Evolutionary conservation across 805 yeast genomes (phyloP).

Genomic region (Nakazawaea holstii): DNA sequence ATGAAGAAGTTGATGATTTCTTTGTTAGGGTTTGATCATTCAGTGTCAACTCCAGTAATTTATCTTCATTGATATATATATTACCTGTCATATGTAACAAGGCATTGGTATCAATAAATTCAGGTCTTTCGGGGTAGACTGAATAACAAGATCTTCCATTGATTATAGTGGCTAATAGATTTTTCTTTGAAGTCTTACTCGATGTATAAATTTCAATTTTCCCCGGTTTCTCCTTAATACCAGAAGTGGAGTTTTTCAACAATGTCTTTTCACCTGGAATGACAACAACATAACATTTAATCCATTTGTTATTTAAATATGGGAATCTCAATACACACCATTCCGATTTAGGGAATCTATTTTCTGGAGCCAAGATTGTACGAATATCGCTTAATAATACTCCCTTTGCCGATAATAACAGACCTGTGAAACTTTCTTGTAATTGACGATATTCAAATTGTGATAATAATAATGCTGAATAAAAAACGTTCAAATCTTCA

Average conservation of each 20-base stretch:
- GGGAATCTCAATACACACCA: conserved; percentile 63
- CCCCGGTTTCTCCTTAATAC: conserved; percentile 32
- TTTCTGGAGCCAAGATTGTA: conserved; percentile 47
- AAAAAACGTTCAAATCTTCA: conserved; percentile 23
- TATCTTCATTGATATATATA: conserved; percentile 37
- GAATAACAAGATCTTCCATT: conserved; percentile 41
- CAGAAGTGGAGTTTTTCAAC: conserved; percentile 2
- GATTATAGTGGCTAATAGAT: conserved; percentile 44
- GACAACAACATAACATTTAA: conserved; percentile 45
- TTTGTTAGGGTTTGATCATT: conserved; percentile 20
- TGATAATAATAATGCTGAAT: conserved; percentile 46
- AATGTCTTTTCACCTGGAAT: conserved; percentile 32
- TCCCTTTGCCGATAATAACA: conserved; percentile 53
- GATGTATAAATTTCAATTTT: conserved; percentile 47
- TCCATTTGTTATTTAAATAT: conserved; percentile 53
- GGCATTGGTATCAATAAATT: conserved; percentile 52
- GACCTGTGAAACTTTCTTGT: conserved; percentile 63
- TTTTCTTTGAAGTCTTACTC: conserved; percentile 43
- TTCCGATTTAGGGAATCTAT: conserved; percentile 43
- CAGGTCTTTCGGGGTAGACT: conserved; percentile 54
- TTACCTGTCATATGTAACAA: conserved; percentile 53
- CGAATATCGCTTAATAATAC: conserved; percentile 52
- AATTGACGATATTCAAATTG: conserved; percentile 51
- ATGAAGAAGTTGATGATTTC: conserved; percentile 23
- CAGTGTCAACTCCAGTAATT: conserved; percentile 20